These are phyloP conservation scores for Mycena haematopus DNA, from an alignment of 768 basidiomycete genomes.

Conservation along the genomic window DNA sequence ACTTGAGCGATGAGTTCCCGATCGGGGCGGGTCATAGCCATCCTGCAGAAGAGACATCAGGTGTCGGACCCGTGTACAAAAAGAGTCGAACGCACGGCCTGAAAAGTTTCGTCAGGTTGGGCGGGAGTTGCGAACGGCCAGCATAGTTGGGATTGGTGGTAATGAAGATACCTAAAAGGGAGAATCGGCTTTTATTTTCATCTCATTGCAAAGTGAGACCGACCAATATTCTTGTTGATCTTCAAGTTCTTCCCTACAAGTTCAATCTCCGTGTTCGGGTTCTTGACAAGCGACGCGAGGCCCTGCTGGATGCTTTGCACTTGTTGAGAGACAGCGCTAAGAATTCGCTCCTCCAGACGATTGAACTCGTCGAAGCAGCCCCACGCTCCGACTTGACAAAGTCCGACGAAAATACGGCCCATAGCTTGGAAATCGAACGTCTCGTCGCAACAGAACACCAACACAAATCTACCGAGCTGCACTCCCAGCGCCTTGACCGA, in stretches of 20 bases:
- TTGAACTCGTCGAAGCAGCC: conserved; percentile 99
- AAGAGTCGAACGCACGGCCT: conserved; percentile 69
- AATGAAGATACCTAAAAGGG: conserved; percentile 85
- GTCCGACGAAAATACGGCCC: conserved; percentile 98
- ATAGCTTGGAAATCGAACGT: conserved; percentile 99
- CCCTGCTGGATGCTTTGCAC: conserved; percentile 99
- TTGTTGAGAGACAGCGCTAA: conserved; percentile 98
- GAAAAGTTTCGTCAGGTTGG: conserved; percentile 91
- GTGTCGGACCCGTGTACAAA: not conserved
- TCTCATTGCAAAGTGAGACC: conserved; percentile 17
- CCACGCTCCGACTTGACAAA: conserved; percentile 99
- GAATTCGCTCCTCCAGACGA: conserved; percentile 95
- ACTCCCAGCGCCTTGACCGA: conserved; percentile 99
- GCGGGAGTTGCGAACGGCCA: conserved; percentile 89
- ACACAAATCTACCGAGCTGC: conserved; percentile 96
- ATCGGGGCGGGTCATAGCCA: conserved; percentile 99
- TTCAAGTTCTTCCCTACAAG: conserved; percentile 93
- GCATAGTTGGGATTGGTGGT: conserved; percentile 99
- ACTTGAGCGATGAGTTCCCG: conserved; percentile 99
- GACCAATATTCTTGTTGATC: conserved; percentile 93
- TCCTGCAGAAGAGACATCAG: conserved; percentile 53
- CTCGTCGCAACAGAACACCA: conserved; percentile 99
- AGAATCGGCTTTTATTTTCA: conserved; percentile 6
- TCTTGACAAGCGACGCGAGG: conserved; percentile 78
- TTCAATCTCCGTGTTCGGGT: conserved; percentile 91